Evolutionary conservation across 768 basidiomycete species (phyloP), one percentile per base, ranked within the genome.

Genomic region (Multifurca ochricompacta): DNA sequence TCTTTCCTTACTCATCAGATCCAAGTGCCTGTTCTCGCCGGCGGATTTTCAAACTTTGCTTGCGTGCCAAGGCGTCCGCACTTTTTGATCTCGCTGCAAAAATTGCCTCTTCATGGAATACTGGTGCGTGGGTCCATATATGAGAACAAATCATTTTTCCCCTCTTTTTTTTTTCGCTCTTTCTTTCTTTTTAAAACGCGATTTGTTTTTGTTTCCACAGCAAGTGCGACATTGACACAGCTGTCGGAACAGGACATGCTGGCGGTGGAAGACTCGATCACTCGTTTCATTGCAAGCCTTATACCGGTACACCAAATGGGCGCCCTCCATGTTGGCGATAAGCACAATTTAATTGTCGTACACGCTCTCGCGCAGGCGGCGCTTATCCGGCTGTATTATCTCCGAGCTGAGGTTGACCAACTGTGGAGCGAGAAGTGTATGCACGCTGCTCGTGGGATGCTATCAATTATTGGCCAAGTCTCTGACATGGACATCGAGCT

Each of bases 1-100:
- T 70, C 77, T 39, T 87, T 88, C 68, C 75, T 86, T 53, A 73
- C 64, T 13, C 67, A 66, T 44, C 66, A 79, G 50, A 81, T 77
- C 32, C 79, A 77, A 50, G 69, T 79, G 34, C 74, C 77, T 4
- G 70, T 74, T 32, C 64, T 70, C 10, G 66, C 66, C 28, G 75
- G 73, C 45, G 79, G 79, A 32, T 87, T 83, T 67, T 82, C 84
- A 8, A 73, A 78, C 30, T 71, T 75, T 42, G 80, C 86, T 69
- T 87, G 60, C 80, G 84, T 58, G 82, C 77, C 49, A 90, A 90
- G 68, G 85, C 85, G 16, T 82, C 87, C n/a, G 76, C 84, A 10
- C 74, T 91, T 21, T 84, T 83, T 62, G 77, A 87, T 47, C 79
- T 78, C 42, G 85, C 87, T 31, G 77, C 82, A 59, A 71, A 73